Evolutionary conservation across 306 rosid species (phyloP), one percentile per base, ranked within the genome.

Genomic region (Vachellia pachyceras): DNA sequence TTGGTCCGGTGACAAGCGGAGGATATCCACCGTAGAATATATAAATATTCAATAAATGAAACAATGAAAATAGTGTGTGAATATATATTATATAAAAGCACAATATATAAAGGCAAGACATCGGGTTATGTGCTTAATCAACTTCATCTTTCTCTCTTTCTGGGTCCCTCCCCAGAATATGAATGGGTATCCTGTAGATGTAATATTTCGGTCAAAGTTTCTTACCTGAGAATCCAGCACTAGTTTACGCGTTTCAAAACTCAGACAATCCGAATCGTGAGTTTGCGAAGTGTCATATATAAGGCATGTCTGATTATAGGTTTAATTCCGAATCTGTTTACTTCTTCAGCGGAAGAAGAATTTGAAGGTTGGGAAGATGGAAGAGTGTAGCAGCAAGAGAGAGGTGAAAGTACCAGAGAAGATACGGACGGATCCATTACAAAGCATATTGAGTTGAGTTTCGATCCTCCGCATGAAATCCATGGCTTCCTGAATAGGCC

Each of bases 401-500:
- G 22, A n/a, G n/a, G n/a, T n/a, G n/a, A 46, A 13, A 60, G 50
- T 74, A 67, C 65, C 78, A 35, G 90, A 46, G 85, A 89, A 90
- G 86, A 93, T 87, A 82, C 94, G 87, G 0, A 96, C 68, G 61
- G 96, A 89, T 69, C 92, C 92, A 77, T 88, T 90, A 85, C 81
- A 69, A 65, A 77, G 42, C 71, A 42, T 42, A 70, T 46, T 63
- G 67, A 95, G 94, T 82, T 96, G 99, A 80, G 92, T 81, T 85
- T 96, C 99, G 14, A 93, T 87, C 77, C 94, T 85, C n/a, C 92
- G 65, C 99, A 96, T 96, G 97, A 96, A 96, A 84, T 96, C 98
- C 99, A 96, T 96, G 1, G 99, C 99, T 68, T 96, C 99, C 86
- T 96, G 94, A 45, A 96, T 89, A 40, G 99, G 99, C 94, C 97